These are phyloP conservation scores for Ophiostoma quercus DNA, from an alignment of 2,329 filamentous ascomycete genomes.

Conservation along the genomic window DNA sequence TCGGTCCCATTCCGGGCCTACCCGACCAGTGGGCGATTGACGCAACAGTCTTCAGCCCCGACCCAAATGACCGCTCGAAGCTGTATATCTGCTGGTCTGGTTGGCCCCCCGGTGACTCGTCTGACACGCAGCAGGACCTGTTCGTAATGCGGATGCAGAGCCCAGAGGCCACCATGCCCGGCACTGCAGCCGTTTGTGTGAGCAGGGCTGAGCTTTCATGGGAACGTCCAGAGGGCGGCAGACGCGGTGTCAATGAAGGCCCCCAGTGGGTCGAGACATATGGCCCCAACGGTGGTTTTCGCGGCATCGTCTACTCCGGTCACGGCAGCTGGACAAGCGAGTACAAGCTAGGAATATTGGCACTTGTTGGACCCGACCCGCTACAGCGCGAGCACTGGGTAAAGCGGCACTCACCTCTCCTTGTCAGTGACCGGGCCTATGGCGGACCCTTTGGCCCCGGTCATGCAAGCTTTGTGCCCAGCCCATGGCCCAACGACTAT, in stretches of 20 bases:
- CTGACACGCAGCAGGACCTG: conserved; percentile 16
- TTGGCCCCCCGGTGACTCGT: conserved; percentile 12
- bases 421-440: conserved; percentile 11
- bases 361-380: conserved; percentile 9
- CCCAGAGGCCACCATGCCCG: not conserved
- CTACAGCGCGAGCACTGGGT: conserved; percentile 8
- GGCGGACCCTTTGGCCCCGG: conserved; percentile 14
- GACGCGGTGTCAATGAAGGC: conserved; percentile 13
- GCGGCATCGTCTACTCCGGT: conserved; percentile 6
- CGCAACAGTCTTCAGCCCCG: conserved; percentile 4
- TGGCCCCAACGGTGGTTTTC: not conserved
- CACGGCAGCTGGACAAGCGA: conserved; percentile 16
- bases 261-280: conserved; percentile 3
- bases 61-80: not conserved
- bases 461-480: conserved; percentile 7
- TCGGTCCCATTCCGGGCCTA: not conserved
- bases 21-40: conserved; percentile 16
- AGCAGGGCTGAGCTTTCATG: conserved; percentile 12
- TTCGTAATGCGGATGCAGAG: conserved; percentile 6
- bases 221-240: conserved; percentile 10
- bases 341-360: conserved; percentile 11
- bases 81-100: conserved; percentile 14
- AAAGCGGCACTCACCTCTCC: conserved; percentile 5
- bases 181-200: not conserved
- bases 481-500: not conserved